These are phyloP conservation scores for Deuterostichococcus epilithicus DNA, from an alignment of 139 green algal species.

Conservation along the genomic window DNA sequence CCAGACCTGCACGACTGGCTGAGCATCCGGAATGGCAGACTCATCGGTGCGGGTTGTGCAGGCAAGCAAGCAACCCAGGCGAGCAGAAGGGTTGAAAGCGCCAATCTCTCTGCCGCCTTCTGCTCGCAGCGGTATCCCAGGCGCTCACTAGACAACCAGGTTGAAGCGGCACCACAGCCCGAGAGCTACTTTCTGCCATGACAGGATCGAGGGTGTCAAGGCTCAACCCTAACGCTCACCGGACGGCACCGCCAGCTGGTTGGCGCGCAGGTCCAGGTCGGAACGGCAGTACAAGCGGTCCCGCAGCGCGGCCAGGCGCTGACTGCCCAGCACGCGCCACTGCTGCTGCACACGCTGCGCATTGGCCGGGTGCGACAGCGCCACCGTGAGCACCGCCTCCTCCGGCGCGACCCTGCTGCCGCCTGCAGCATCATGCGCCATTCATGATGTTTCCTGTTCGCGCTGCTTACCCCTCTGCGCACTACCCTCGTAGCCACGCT, in stretches of 20 bases:
- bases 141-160: no score
- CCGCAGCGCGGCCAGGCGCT: conserved; percentile 28
- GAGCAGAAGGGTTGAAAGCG: no score
- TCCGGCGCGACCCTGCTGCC: neutral
- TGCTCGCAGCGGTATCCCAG: no score
- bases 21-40: no score
- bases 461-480: neutral
- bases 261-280: conserved; percentile 26
- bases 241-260: conserved; percentile 15
- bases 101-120: no score
- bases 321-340: conserved; percentile 34
- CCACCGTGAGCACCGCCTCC: conserved; percentile 22
- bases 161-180: no score
- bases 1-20: no score
- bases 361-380: conserved; percentile 18
- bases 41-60: no score
- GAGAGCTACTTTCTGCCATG: neutral
- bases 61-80: no score
- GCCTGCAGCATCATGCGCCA: neutral
- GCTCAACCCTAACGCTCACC: no score
- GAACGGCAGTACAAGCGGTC: conserved; percentile 38
- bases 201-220: neutral
- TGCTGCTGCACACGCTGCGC: conserved; percentile 22
- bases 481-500: no score
- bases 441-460: neutral